Conservation (phyloP, 345 rosid species). For the Brassica incana region DNA sequence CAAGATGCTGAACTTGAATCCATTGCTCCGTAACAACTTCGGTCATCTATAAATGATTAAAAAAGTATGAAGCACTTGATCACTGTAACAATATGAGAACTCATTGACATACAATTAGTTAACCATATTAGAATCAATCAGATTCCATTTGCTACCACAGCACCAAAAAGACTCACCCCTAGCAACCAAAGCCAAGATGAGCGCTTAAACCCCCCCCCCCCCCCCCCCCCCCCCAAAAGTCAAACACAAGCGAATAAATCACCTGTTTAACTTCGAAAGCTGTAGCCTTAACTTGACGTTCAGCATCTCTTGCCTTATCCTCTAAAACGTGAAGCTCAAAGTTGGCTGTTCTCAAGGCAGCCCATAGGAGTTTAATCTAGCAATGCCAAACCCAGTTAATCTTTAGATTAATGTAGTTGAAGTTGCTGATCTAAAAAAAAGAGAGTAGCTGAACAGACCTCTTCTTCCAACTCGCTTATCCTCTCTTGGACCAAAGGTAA, state of each 20-base stretch:
- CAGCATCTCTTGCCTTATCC: conserved; percentile 55
- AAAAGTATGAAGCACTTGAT: neutral
- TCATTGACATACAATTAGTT: neutral
- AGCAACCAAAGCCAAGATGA: neutral
- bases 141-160: neutral
- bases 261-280: conserved; percentile 40
- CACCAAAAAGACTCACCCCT: neutral
- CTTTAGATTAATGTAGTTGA: conserved; percentile 38
- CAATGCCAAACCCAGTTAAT: conserved; percentile 38
- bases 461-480: conserved; percentile 52
- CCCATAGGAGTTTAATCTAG: conserved; percentile 72
- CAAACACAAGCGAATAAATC: neutral
- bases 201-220: no score
- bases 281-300: conserved; percentile 43
- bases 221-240: neutral
- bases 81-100: conserved; percentile 8
- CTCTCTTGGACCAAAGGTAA: conserved; percentile 43
- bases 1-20: conserved; percentile 41
- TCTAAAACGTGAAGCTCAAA: conserved; percentile 70
- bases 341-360: conserved; percentile 65
- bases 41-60: conserved; percentile 15
- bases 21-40: conserved; percentile 33
- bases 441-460: conserved; percentile 51
- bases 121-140: conserved; percentile 4
- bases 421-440: neutral